A percentile compares a stretch with the other conserved stretches of the same genome.
Conservation (phyloP, 2,329 filamentous ascomycete genomes). For the Trichoderma polysporum region DNA sequence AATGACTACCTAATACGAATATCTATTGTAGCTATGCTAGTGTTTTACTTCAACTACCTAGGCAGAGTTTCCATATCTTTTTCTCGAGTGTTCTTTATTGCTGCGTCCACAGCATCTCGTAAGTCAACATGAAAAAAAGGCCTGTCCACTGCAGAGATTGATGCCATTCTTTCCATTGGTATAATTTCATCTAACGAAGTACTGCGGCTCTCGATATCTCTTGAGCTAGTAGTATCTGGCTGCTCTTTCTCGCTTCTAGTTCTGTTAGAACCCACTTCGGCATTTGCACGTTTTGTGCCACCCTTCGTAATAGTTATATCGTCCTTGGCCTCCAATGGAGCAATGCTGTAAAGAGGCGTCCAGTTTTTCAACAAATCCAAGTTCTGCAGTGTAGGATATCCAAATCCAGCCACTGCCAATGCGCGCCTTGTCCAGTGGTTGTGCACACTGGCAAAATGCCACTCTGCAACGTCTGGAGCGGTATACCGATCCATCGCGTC, state of each 20-base stretch:
- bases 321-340: conserved; percentile 26
- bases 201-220: not conserved
- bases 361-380: conserved; percentile 31
- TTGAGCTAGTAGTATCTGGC: not conserved
- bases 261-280: not conserved
- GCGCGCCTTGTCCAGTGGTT: conserved; percentile 60
- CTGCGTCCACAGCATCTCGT: conserved; percentile 41
- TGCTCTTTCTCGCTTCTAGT: not conserved
- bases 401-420: conserved; percentile 57
- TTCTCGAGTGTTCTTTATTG: conserved; percentile 30
- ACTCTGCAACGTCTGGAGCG: conserved; percentile 47
- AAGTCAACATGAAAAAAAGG: conserved; percentile 51
- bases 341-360: conserved; percentile 37
- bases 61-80: too few species aligned
- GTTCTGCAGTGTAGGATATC: conserved; percentile 40
- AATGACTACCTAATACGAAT: too few species aligned
- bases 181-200: not conserved
- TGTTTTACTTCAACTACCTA: too few species aligned
- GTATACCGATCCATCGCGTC: conserved; percentile 55
- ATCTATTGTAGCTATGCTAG: too few species aligned
- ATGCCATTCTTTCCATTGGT: conserved; percentile 22
- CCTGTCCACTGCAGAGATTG: conserved; percentile 43
- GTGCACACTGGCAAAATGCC: conserved; percentile 54
- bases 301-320: conserved; percentile 12
- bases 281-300: not conserved